Evolutionary conservation across 768 basidiomycete genomes (phyloP), one percentile per base, ranked within the genome.

Genomic region (Rhodocollybia butyracea): DNA sequence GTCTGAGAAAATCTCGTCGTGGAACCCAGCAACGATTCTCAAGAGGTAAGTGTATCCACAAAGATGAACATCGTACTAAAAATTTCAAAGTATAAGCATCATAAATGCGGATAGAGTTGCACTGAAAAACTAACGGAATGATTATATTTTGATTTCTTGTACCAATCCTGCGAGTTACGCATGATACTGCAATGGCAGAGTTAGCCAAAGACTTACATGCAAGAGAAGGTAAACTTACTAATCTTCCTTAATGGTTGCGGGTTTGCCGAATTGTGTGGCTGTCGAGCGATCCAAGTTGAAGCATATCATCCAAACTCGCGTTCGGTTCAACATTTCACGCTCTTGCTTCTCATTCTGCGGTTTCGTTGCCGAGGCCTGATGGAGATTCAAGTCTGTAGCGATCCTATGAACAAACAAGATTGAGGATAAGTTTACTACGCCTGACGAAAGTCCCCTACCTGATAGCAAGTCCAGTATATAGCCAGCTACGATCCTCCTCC

Each of bases 401-500:
- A 94, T 87, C 53, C 88, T 88, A 50, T 2, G 5, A 31, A 22
- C 3, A 24, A 21, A 40, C 6, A 42, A 30, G n/a, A 54, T 39
- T 46, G 2, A 48, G 19, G 43, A 19, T 17, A 39, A 24, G 50
- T 56, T 12, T 30, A 42, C 15, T 39, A 46, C 36, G 34, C 19
- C 5, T 8, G 19, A 26, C 24, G 12, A 31, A 57, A 53, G 36
- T 19, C 21, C 54, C 67, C 36, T 57, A 83, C 84, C 90, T 85
- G 31, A 93, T 87, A 1, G 91, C 92, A 58, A 94, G 81, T 21
- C 93, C 92, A 3, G 91, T 88, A 64, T 92, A 91, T 46, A 94
- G 68, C 90, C 92, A 95, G 55, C 89, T 90, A 27, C 91, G 78
- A 65, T 95, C 92, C 61, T 95, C 91, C 62, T 95, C 92, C 88